Conservation (phyloP, 2,329 filamentous ascomycete genomes). For the Cordyceps pruinosa region DNA sequence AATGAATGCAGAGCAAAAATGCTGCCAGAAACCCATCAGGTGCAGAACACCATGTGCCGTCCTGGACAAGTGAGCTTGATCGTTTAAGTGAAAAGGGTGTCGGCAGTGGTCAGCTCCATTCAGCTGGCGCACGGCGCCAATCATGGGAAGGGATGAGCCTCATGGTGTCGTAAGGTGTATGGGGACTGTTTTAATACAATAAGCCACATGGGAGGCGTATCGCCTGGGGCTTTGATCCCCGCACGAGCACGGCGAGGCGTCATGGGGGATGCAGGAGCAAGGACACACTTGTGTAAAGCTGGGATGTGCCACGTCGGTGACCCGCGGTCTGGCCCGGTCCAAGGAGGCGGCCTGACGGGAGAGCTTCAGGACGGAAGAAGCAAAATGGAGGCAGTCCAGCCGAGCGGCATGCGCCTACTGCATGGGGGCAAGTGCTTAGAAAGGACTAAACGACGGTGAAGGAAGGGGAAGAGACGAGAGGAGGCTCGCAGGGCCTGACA, state of each 20-base stretch:
- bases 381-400: neutral
- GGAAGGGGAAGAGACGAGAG: too few relatives aligned
- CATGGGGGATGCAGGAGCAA: neutral
- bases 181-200: neutral
- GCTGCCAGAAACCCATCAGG: neutral
- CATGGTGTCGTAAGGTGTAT: neutral
- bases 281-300: neutral
- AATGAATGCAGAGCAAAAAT: neutral
- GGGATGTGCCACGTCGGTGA: neutral
- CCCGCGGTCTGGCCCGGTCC: neutral
- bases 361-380: neutral
- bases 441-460: neutral
- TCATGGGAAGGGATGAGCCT: neutral
- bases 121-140: neutral
- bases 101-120: neutral
- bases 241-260: neutral
- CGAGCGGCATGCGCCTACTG: neutral
- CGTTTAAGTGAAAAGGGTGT: neutral
- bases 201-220: constrained; percentile 1
- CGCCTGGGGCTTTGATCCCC: neutral
- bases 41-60: neutral
- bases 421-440: neutral
- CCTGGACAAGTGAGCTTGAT: neutral
- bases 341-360: neutral
- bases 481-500: too few relatives aligned